A percentile compares a stretch with the other conserved stretches of the same genome.
phyloP scores from a whole-genome alignment of 441 rosid species.

The Viola pubescens region DNA sequence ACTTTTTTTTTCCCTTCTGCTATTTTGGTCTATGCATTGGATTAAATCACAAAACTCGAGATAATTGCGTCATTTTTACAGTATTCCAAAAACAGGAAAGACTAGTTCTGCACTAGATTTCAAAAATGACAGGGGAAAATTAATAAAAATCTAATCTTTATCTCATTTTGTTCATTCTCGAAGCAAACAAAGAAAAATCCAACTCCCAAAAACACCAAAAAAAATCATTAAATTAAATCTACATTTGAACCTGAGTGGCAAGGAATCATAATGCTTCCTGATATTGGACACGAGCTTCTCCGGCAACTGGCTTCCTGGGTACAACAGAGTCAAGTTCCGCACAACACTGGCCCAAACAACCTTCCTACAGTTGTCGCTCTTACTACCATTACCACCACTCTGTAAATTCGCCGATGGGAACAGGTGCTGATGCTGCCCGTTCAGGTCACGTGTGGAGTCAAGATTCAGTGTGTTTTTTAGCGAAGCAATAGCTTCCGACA shows the following conservation, averaged over 20 bases:
- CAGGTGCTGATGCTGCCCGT: slow-evolving; percentile 9
- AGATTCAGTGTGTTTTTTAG: slow-evolving; percentile 78
- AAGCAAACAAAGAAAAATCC: slow-evolving; percentile 13
- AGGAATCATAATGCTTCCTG: slow-evolving; percentile 88
- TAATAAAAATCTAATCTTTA: background rate
- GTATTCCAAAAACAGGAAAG: background rate
- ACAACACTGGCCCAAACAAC: slow-evolving; percentile 83
- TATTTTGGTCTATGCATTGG: background rate
- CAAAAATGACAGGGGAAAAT: background rate
- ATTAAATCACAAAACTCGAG: background rate
- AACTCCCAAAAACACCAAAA: slow-evolving; percentile 1
- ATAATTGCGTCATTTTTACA: background rate
- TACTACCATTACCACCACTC: slow-evolving; percentile 4
- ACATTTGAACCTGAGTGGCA: slow-evolving; percentile 64
- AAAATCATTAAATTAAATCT: background rate
- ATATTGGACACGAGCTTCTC: slow-evolving; percentile 92
- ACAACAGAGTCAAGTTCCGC: slow-evolving; percentile 75
- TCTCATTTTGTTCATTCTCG: slow-evolving; percentile 16
- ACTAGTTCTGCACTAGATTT: background rate
- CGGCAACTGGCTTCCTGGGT: slow-evolving; percentile 88
- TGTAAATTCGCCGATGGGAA: background rate
- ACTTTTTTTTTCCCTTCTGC: background rate
- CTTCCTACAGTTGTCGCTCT: slow-evolving; percentile 53
- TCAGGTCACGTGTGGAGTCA: slow-evolving; percentile 48
- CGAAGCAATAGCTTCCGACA: slow-evolving; percentile 80